These are phyloP conservation scores for Cicer yamashitae DNA, from an alignment of 306 rosid genomes.

Conservation along the genomic window DNA sequence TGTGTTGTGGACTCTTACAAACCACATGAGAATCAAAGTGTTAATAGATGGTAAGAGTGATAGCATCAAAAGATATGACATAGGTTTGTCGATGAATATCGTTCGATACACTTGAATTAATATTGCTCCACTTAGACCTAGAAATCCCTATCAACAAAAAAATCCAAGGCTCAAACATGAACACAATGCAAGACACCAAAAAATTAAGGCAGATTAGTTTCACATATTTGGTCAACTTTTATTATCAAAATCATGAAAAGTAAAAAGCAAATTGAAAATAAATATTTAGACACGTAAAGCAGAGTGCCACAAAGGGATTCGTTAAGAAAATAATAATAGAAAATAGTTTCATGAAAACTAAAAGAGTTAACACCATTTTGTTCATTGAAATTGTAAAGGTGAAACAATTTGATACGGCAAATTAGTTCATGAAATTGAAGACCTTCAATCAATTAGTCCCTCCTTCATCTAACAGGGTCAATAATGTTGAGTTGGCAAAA, in stretches of 20 bases:
- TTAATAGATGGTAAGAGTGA: conserved; percentile 70
- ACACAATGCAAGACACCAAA: conserved; percentile 28
- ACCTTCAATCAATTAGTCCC: background rate
- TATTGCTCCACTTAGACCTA: conserved; percentile 91
- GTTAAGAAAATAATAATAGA: background rate
- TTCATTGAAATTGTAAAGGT: background rate
- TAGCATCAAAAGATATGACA: conserved; percentile 67
- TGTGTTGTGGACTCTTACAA: conserved; percentile 69
- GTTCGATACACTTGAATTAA: conserved; percentile 68
- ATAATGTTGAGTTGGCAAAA: background rate
- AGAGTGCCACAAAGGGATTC: background rate
- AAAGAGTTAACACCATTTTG: background rate
- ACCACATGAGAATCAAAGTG: conserved; percentile 62
- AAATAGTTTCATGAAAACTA: background rate
- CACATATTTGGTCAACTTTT: background rate
- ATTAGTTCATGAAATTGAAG: background rate
- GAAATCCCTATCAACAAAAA: conserved; percentile 65
- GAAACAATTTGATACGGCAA: background rate
- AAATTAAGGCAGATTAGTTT: background rate
- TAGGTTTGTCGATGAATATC: conserved; percentile 57
- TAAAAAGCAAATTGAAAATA: background rate
- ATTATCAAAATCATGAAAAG: background rate
- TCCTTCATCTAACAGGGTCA: background rate
- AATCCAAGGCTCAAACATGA: conserved; percentile 27
- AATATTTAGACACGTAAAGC: background rate